phyloP scores from a whole-genome alignment of 1,284 basidiomycete genomes.

The Malassezia dermatis region DNA sequence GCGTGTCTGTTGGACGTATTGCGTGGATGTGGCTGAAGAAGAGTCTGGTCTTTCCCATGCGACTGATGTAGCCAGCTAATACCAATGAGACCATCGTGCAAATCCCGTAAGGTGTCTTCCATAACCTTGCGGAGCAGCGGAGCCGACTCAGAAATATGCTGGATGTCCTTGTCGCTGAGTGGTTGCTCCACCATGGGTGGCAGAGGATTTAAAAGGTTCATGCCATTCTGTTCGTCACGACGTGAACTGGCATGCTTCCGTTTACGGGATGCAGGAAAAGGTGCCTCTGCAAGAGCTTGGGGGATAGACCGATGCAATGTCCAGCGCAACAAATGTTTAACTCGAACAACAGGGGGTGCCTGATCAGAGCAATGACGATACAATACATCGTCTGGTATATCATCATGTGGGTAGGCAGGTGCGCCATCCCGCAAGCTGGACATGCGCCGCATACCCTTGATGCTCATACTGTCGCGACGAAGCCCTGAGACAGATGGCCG shows the following conservation, averaged over 20 bases:
- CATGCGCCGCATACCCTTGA: constrained; percentile 30
- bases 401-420: constrained; percentile 34
- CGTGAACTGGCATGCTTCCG: constrained; percentile 20
- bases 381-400: constrained; percentile 34
- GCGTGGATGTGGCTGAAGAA: constrained; percentile 28
- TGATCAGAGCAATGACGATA: constrained; percentile 35
- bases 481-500: constrained; percentile 8
- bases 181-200: not conserved
- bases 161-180: constrained; percentile 24
- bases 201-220: not conserved
- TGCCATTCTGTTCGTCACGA: not conserved
- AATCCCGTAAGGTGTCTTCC: constrained; percentile 26
- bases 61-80: constrained; percentile 33
- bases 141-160: constrained; percentile 18
- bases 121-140: constrained; percentile 22
- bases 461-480: constrained; percentile 31
- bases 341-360: constrained; percentile 31
- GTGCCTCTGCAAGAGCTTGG: constrained; percentile 23
- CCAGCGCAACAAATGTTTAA: constrained; percentile 35
- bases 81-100: constrained; percentile 31
- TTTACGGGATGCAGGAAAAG: constrained; percentile 5
- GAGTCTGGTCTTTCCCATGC: constrained; percentile 10
- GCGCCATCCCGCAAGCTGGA: constrained; percentile 31
- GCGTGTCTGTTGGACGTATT: constrained; percentile 31
- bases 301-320: constrained; percentile 29